Percentiles rank a stretch among this genome's conserved stretches.
Evolutionary conservation across 306 rosid species (phyloP).

Genomic region (Lathyrus tuberosus): DNA sequence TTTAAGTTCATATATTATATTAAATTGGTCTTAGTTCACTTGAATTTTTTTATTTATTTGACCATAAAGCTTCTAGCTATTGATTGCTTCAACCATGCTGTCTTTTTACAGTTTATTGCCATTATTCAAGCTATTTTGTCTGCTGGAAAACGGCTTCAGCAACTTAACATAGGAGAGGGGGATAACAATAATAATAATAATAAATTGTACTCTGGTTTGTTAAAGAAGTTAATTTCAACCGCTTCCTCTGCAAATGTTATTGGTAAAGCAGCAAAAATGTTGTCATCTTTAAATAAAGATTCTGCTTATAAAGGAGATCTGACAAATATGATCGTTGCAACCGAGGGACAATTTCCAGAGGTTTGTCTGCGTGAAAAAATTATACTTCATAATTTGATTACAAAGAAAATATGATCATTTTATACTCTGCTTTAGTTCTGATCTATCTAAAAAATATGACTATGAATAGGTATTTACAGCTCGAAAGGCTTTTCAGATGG

Average conservation of each 20-base stretch:
- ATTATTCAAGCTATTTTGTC: conserved; percentile 76
- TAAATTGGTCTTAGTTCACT: conserved; percentile 6
- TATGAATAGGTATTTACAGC: conserved; percentile 62
- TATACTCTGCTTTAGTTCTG: conserved; percentile 21
- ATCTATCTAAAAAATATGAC: conserved; percentile 31
- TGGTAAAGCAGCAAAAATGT: conserved; percentile 70
- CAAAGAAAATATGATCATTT: neutral
- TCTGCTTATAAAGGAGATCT: conserved; percentile 77
- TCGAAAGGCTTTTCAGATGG: conserved; percentile 62
- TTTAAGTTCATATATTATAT: conserved; percentile 21
- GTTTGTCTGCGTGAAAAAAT: conserved; percentile 45
- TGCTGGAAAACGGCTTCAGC: conserved; percentile 86
- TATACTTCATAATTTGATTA: conserved; percentile 17
- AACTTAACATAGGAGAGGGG: conserved; percentile 60
- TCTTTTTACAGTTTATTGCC: conserved; percentile 68
- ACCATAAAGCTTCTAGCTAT: conserved; percentile 20
- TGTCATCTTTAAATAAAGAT: conserved; percentile 78
- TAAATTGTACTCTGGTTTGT: conserved; percentile 54
- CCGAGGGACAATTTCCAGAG: conserved; percentile 75
- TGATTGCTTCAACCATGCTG: conserved; percentile 37
- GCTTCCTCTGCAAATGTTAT: conserved; percentile 72
- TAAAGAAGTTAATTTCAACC: conserved; percentile 68
- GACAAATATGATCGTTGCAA: conserved; percentile 58
- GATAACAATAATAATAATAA: conserved; percentile 27
- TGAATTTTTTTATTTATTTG: neutral